A percentile compares a stretch with the other conserved stretches of the same genome.
These are phyloP conservation scores for Dimocarpus longan DNA, from an alignment of 345 rosid species.

Conservation along the genomic window DNA sequence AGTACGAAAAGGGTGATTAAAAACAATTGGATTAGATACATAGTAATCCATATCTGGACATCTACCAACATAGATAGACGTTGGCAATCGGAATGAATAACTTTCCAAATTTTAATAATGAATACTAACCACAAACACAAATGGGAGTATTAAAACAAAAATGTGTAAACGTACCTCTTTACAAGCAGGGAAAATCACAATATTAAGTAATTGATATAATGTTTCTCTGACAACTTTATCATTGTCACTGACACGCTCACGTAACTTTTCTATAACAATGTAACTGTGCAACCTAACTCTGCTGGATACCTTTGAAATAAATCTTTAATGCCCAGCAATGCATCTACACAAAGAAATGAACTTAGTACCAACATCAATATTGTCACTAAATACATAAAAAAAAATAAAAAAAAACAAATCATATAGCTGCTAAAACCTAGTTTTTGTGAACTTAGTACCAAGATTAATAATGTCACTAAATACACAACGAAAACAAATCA, in stretches of 20 bases:
- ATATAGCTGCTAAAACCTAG: not conserved
- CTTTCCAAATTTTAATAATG: no score
- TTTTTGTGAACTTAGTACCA: not conserved
- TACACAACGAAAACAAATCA: not conserved
- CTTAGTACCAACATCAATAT: not conserved
- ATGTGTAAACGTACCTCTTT: slow-evolving; percentile 57
- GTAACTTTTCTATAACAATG: slow-evolving; percentile 64
- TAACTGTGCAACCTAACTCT: slow-evolving; percentile 62
- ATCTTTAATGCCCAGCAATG: slow-evolving; percentile 71
- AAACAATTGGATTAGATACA: no score
- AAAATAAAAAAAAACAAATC: no score
- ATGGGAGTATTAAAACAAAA: no score
- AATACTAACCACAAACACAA: no score
- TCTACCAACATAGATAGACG: no score
- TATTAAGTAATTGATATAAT: slow-evolving; percentile 60
- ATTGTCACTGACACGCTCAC: slow-evolving; percentile 69
- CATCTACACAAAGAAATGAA: slow-evolving; percentile 53
- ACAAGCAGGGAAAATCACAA: slow-evolving; percentile 63
- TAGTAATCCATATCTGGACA: no score
- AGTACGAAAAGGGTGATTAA: no score
- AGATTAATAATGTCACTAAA: not conserved
- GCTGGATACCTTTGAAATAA: slow-evolving; percentile 63
- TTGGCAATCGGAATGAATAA: no score
- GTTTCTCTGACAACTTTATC: slow-evolving; percentile 62
- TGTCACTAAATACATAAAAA: not conserved